Evolutionary conservation across 2,329 filamentous ascomycete species (phyloP).

Genomic region (Paramyrothecium sp.): DNA sequence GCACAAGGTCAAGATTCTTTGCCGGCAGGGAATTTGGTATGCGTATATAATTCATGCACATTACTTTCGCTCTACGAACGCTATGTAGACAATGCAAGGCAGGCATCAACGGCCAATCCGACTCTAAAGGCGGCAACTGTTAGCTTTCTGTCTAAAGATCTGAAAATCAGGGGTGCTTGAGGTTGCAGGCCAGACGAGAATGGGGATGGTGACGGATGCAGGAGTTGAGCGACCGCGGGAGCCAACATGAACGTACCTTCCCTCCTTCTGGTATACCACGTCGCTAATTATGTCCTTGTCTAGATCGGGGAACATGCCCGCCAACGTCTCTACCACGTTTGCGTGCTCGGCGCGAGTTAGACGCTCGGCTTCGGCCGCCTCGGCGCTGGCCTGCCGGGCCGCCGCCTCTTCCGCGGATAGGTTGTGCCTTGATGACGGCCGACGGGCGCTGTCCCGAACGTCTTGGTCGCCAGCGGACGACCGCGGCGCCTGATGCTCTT

Average conservation of each 20-base stretch:
- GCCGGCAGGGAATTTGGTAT: background rate
- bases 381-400: slow-evolving; percentile 85
- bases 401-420: slow-evolving; percentile 82
- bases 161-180: background rate
- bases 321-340: slow-evolving; percentile 89
- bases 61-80: background rate
- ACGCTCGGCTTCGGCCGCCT: slow-evolving; percentile 81
- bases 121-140: slow-evolving; percentile 52
- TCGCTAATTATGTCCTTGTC: slow-evolving; percentile 95
- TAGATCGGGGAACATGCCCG: slow-evolving; percentile 94
- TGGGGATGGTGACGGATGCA: no score
- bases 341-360: slow-evolving; percentile 82
- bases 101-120: slow-evolving; percentile 82
- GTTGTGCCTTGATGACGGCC: slow-evolving; percentile 35
- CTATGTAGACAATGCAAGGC: slow-evolving; percentile 64
- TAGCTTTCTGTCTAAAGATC: background rate
- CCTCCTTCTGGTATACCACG: slow-evolving; percentile 93
- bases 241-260: slow-evolving; percentile 65
- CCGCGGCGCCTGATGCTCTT: slow-evolving; percentile 27
- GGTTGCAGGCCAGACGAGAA: no score
- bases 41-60: background rate
- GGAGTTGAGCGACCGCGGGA: no score
- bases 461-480: slow-evolving; percentile 24
- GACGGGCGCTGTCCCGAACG: slow-evolving; percentile 24
- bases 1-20: background rate